Evolutionary conservation across 441 rosid genomes (phyloP).

Genomic region (Pelargonium myrrhifolium): DNA sequence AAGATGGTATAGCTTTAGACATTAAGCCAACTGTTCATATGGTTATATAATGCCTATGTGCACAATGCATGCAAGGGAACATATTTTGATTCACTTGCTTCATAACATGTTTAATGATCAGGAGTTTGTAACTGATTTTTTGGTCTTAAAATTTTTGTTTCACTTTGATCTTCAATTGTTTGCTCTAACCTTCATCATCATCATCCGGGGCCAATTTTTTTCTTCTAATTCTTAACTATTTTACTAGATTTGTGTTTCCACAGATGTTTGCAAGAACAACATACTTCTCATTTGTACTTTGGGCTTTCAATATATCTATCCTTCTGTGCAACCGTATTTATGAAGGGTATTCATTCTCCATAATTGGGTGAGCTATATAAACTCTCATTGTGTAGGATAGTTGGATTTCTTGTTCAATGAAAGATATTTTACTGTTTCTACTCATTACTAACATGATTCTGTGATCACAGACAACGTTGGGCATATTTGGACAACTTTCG

Average conservation of each 20-base stretch:
- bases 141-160: no score
- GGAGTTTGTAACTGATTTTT: not conserved
- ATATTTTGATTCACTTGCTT: not conserved
- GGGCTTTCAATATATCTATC: constrained; percentile 67
- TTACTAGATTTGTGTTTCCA: constrained; percentile 31
- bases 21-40: not conserved
- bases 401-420: constrained; percentile 8
- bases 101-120: not conserved
- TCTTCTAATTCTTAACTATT: constrained; percentile 21
- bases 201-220: not conserved
- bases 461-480: constrained; percentile 50
- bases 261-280: constrained; percentile 58
- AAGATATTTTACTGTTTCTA: constrained; percentile 10
- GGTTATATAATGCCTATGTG: not conserved
- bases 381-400: not conserved
- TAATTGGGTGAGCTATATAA: constrained; percentile 58
- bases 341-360: constrained; percentile 79
- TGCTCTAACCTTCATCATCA: not conserved
- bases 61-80: not conserved
- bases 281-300: constrained; percentile 50
- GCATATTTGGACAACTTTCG: constrained; percentile 64
- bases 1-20: not conserved
- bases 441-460: constrained; percentile 9
- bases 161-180: not conserved
- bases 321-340: constrained; percentile 78